phyloP scores from a whole-genome alignment of 176 grass and related monocot genomes.

The Avena insularis region DNA sequence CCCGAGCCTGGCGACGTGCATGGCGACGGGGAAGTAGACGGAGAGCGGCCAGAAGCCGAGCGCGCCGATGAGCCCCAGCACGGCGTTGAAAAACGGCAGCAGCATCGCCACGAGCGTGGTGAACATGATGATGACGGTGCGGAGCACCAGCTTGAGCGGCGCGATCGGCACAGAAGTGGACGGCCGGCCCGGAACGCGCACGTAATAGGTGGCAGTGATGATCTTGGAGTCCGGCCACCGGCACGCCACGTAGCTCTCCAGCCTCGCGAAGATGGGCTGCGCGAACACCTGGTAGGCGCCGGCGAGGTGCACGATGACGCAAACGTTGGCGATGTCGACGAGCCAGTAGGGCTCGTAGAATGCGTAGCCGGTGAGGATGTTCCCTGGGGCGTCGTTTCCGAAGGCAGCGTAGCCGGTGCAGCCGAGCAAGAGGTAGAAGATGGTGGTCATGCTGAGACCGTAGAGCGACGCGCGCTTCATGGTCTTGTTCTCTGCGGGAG shows the following conservation, averaged over 20 bases:
- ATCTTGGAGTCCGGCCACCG: conserved; percentile 88
- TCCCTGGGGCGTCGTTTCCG: conserved; percentile 77
- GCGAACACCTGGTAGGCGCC: conserved; percentile 97
- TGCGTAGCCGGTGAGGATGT: conserved; percentile 79
- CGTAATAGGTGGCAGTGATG: conserved; percentile 80
- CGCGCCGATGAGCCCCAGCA: conserved; percentile 90
- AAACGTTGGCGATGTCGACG: conserved; percentile 89
- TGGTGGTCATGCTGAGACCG: conserved; percentile 70
- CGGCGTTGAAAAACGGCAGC: conserved; percentile 92
- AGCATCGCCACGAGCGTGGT: conserved; percentile 88
- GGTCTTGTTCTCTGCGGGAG: conserved; percentile 78
- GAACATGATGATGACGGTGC: conserved; percentile 89
- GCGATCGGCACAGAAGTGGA: conserved; percentile 50
- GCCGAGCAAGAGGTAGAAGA: conserved; percentile 88
- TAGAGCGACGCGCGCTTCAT: conserved; percentile 81
- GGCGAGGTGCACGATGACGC: conserved; percentile 92
- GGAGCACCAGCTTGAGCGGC: conserved; percentile 75
- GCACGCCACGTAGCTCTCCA: conserved; percentile 70
- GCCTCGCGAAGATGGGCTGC: conserved; percentile 87
- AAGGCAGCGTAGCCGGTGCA: conserved; percentile 90
- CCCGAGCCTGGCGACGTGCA: conserved; percentile 75
- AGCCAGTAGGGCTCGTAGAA: conserved; percentile 99
- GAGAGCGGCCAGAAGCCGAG: conserved; percentile 95
- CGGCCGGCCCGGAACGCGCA: conserved; percentile 46
- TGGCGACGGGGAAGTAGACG: conserved; percentile 94